These are phyloP conservation scores for Spatholobus suberectus DNA, from an alignment of 306 rosid species.

Conservation along the genomic window DNA sequence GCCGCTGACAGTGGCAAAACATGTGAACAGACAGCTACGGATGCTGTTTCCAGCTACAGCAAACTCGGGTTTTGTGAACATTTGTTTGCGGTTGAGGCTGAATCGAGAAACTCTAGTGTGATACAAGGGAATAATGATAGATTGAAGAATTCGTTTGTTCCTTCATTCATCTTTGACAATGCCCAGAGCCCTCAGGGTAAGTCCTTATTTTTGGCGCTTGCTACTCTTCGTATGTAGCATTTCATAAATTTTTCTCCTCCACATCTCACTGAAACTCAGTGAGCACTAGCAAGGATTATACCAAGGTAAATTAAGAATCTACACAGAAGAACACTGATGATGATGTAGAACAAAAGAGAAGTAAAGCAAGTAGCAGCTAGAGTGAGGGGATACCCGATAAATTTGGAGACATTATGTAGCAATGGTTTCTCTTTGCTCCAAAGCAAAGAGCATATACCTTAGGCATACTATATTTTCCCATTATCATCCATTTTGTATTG, in stretches of 20 bases:
- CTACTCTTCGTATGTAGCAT: not conserved
- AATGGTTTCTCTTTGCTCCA: not conserved
- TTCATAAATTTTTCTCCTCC: not conserved
- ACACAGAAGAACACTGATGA: not conserved
- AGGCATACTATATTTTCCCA: not conserved
- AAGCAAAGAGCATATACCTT: not conserved
- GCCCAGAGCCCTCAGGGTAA: constrained; percentile 33
- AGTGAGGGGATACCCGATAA: not conserved
- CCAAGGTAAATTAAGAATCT: not conserved
- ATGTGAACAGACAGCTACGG: not conserved
- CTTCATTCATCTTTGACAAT: not conserved
- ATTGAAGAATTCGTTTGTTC: not conserved
- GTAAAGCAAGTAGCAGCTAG: not conserved
- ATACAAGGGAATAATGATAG: constrained; percentile 8
- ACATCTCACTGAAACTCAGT: not conserved
- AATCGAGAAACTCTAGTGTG: not conserved
- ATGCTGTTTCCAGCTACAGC: constrained; percentile 6
- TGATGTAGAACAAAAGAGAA: not conserved
- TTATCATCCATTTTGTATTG: not conserved
- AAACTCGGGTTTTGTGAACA: constrained; percentile 7
- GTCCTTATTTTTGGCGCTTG: not conserved
- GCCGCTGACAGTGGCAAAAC: constrained; percentile 20
- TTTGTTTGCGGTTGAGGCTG: constrained; percentile 23
- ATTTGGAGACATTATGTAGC: not conserved
- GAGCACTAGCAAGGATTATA: not conserved